Base-by-base conservation (phyloP, 306 rosid species). In the Pyrus communis region DNA sequence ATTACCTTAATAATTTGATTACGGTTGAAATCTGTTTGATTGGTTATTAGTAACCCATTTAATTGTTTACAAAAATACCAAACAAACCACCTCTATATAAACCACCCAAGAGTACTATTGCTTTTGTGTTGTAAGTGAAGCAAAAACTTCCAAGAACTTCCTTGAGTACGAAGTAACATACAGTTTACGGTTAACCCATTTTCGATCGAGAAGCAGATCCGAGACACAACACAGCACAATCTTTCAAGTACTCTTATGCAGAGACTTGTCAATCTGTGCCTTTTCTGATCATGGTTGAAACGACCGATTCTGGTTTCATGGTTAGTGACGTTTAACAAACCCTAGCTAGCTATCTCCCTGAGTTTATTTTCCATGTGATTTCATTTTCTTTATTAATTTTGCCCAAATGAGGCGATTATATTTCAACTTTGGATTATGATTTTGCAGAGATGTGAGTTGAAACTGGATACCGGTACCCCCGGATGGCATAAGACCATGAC, bases 401-500 rank as follows among this genome's bases (percentile, higher is more conserved):
- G 23, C 46, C 28, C 8, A n/a, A 5, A 2, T 19, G 38, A 35
- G 17, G 1, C 33, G 21, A 5, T 55, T 27, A 27, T 38, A 23
- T 25, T 18, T 18, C 13, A 71, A 4, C 15, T 22, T 23, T 57
- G 30, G 15, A n/a, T 35, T 25, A 6, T 75, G 74, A n/a, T 33
- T 57, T 25, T 61, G 73, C 70, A 74, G 85, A 74, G 45, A n/a
- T 82, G 82, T 63, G 19, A 52, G 8, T 23, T 82, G 63, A 74
- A 78, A 70, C 23, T 82, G 68, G 79, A 82, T 42, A 82, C 80
- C 52, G 30, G 27, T 43, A 30, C 69, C 13, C 15, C 71, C 21
- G 77, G 77, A 38, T 82, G 80, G 82, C 82, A 82, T 25, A 82
- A 54, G 46, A 82, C 85, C 58, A 46, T 82, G 46, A 61, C 72